Conservation (phyloP, 2,329 filamentous ascomycete species). For the Fusarium illudens region DNA sequence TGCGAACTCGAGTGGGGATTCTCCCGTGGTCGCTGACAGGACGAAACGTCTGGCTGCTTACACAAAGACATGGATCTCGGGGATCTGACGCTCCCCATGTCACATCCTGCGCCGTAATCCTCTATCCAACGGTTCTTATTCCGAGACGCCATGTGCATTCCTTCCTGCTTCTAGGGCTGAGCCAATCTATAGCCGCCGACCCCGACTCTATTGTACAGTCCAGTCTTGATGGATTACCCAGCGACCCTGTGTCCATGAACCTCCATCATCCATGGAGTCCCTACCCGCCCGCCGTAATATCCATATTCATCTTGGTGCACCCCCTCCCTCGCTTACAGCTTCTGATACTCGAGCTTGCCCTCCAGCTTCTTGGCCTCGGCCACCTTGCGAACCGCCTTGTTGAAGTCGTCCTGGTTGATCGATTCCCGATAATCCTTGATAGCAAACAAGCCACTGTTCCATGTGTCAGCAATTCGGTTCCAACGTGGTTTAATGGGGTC, state of each 20-base stretch:
- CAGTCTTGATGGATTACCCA: conserved; percentile 35
- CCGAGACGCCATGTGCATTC: conserved; percentile 40
- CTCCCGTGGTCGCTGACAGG: background rate
- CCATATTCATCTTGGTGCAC: conserved; percentile 18
- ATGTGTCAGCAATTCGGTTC: conserved; percentile 36
- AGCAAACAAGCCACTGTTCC: conserved; percentile 83
- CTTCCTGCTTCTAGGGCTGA: conserved; percentile 40
- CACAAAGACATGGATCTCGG: conserved; percentile 16
- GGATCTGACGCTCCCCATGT: background rate
- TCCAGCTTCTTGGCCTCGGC: conserved; percentile 98
- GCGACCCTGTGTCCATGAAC: conserved; percentile 25
- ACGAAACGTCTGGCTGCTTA: conserved; percentile 10
- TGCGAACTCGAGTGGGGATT: background rate
- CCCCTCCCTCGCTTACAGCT: conserved; percentile 67
- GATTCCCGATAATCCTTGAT: conserved; percentile 98
- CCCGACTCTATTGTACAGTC: conserved; percentile 44
- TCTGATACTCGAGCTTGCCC: conserved; percentile 97
- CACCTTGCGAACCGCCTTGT: conserved; percentile 97
- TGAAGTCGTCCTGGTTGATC: conserved; percentile 98
- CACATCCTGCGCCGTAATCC: background rate
- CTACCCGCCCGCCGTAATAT: conserved; percentile 19
- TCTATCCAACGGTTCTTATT: conserved; percentile 19
- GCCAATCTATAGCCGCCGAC: conserved; percentile 31
- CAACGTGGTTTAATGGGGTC: background rate
- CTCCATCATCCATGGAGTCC: conserved; percentile 15